A percentile compares a stretch with the other conserved stretches of the same genome.
Conservation (phyloP, 305 asterid species). For the Fraxinus xanthoxyloides region DNA sequence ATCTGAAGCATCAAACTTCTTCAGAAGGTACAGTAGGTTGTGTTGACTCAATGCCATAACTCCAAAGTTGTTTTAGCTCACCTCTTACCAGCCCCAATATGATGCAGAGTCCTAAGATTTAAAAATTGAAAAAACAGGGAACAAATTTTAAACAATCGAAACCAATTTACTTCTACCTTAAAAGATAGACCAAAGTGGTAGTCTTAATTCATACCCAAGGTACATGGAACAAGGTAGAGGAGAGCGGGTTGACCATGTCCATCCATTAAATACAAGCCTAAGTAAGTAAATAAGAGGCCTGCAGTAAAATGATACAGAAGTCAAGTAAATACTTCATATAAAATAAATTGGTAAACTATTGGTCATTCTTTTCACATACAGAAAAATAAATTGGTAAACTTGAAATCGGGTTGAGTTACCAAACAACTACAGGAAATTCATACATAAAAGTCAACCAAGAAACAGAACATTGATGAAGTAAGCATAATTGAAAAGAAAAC, state of each 20-base stretch:
- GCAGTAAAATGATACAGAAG: conserved; percentile 24
- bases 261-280: conserved; percentile 83
- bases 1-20: conserved; percentile 42
- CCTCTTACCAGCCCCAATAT: conserved; percentile 68
- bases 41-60: conserved; percentile 32
- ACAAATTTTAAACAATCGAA: not conserved
- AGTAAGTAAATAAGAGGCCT: conserved; percentile 76
- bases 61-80: conserved; percentile 80
- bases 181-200: not conserved
- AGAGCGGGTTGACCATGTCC: conserved; percentile 99
- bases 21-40: conserved; percentile 26
- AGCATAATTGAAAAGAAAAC: not conserved
- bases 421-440: not conserved
- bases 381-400: not conserved
- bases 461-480: not conserved
- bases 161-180: not conserved
- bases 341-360: not conserved
- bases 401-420: not conserved
- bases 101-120: conserved; percentile 62
- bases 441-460: not conserved
- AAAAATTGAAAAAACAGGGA: not conserved
- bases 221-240: conserved; percentile 92
- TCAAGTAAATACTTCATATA: not conserved
- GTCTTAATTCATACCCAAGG: conserved; percentile 55
- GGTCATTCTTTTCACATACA: not conserved